These are phyloP conservation scores for Peziza echinospora DNA, from an alignment of 495 filamentous ascomycete genomes.

Conservation along the genomic window DNA sequence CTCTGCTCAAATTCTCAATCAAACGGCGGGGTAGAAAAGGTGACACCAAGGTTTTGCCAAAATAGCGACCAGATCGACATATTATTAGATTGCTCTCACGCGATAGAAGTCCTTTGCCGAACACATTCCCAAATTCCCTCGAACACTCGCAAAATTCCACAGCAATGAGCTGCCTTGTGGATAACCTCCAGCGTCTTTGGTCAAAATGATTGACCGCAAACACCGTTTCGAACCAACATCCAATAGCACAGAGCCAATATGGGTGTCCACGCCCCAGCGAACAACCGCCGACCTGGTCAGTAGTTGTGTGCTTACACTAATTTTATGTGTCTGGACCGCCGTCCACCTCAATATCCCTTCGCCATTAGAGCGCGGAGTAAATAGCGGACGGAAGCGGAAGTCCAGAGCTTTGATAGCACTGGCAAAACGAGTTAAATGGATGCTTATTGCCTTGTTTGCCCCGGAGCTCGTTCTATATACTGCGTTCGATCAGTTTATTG, in stretches of 20 bases:
- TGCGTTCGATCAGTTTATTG: background rate
- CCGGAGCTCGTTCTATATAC: background rate
- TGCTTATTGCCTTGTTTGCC: background rate
- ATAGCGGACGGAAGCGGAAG: background rate
- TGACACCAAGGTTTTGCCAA: too few species aligned
- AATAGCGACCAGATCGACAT: too few species aligned
- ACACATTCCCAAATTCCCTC: too few species aligned
- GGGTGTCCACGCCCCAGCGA: background rate
- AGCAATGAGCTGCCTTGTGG: too few species aligned
- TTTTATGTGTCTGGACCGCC: background rate
- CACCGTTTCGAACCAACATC: background rate
- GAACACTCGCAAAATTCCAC: too few species aligned
- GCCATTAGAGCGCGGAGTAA: background rate
- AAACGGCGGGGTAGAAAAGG: too few species aligned
- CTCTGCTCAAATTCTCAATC: too few species aligned
- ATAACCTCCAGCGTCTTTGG: too few species aligned
- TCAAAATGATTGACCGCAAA: too few species aligned
- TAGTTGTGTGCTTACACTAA: background rate
- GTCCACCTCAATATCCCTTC: conserved; percentile 2
- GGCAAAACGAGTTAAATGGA: conserved; percentile 1
- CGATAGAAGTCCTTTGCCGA: too few species aligned
- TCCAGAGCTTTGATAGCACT: background rate
- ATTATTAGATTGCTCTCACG: too few species aligned
- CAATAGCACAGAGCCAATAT: background rate
- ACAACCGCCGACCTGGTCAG: background rate